Conservation (phyloP, 257 asterid species). For the Fraxinus anomala region DNA sequence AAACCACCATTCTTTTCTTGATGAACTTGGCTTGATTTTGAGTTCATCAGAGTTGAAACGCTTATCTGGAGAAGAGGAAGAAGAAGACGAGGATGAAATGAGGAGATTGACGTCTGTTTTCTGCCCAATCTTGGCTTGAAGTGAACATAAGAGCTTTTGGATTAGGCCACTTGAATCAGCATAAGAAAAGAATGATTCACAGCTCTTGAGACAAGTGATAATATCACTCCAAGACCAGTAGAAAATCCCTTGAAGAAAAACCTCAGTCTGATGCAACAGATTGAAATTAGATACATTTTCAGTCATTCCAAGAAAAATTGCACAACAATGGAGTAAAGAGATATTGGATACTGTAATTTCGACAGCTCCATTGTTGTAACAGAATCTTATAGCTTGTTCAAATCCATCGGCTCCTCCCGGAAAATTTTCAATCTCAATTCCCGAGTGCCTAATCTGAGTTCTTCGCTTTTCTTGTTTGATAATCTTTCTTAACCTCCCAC, state of each 20-base stretch:
- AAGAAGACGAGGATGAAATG: slow-evolving; percentile 47
- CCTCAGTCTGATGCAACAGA: slow-evolving; percentile 55
- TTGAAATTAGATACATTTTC: slow-evolving; percentile 45
- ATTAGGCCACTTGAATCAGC: slow-evolving; percentile 59
- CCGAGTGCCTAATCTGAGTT: slow-evolving; percentile 46
- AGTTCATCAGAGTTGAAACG: slow-evolving; percentile 20
- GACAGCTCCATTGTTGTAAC: slow-evolving; percentile 55
- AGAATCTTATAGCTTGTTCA: slow-evolving; percentile 68
- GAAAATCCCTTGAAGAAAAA: slow-evolving; percentile 58
- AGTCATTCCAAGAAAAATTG: slow-evolving; percentile 64
- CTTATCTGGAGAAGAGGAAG: slow-evolving; percentile 66
- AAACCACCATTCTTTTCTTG: slow-evolving; percentile 71
- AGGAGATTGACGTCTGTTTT: slow-evolving; percentile 46
- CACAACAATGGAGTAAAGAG: slow-evolving; percentile 58
- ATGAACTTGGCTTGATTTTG: slow-evolving; percentile 24
- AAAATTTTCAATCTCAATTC: slow-evolving; percentile 52
- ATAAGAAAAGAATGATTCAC: slow-evolving; percentile 50
- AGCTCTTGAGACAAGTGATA: slow-evolving; percentile 47
- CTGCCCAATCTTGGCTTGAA: slow-evolving; percentile 61
- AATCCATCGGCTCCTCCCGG: slow-evolving; percentile 77
- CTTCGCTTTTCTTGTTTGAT: slow-evolving; percentile 52
- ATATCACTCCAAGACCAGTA: slow-evolving; percentile 72
- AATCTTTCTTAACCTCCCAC: slow-evolving; percentile 48
- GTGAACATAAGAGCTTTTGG: slow-evolving; percentile 44
- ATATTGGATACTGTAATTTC: slow-evolving; percentile 53